phyloP scores from a whole-genome alignment of 139 green algal species.

The Zygnema circumcarinatum region DNA sequence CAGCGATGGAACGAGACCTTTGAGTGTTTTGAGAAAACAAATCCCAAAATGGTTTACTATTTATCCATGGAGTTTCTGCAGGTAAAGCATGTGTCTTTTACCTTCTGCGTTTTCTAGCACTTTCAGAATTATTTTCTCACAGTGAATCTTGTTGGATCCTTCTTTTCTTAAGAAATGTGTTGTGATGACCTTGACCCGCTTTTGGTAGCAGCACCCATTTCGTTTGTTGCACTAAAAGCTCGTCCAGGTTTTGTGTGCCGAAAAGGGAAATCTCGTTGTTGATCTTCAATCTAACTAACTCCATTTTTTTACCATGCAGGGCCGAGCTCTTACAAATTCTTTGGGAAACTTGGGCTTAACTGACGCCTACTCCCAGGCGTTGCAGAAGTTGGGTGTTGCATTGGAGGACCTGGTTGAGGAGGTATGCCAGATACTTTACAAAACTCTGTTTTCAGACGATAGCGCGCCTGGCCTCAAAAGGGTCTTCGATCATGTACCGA shows the following conservation, averaged over 20 bases:
- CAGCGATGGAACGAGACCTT: constrained; percentile 64
- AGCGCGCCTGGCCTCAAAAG: neutral
- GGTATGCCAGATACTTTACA: no score
- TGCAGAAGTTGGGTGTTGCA: constrained; percentile 78
- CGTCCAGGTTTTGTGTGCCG: no score
- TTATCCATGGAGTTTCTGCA: constrained; percentile 92
- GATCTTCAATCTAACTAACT: no score
- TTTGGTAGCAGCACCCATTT: neutral
- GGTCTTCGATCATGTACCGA: no score
- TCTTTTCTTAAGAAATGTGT: constrained; percentile 14
- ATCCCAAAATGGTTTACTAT: constrained; percentile 97
- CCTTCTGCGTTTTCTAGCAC: neutral
- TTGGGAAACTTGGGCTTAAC: constrained; percentile 93
- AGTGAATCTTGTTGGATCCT: neutral
- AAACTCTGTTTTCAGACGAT: no score
- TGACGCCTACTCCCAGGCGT: constrained; percentile 78
- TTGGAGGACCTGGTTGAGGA: constrained; percentile 65
- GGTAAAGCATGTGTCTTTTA: constrained; percentile 35
- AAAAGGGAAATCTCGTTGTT: no score
- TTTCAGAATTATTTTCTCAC: neutral
- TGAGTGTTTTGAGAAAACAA: constrained; percentile 64
- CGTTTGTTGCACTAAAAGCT: no score
- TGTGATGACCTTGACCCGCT: constrained; percentile 9
- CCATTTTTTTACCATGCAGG: no score
- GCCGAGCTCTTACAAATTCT: constrained; percentile 91